phyloP scores from a whole-genome alignment of 352 stramenopile species.

The Globisporangium cederbergense region DNA sequence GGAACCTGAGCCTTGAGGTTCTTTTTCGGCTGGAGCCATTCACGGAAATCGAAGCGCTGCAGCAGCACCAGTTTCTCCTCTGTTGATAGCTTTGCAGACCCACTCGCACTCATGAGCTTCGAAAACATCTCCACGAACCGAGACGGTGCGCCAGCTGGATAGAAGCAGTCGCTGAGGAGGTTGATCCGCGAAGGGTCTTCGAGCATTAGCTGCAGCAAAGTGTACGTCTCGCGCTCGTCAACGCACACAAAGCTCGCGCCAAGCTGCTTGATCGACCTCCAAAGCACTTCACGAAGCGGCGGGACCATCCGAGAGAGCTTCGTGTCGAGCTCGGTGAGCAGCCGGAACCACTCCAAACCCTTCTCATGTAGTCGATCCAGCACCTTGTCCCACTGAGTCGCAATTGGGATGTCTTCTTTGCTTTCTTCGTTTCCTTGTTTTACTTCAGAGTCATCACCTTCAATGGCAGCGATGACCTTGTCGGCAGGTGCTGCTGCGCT shows the following conservation, averaged over 20 bases:
- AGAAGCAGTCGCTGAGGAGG: constrained; percentile 82
- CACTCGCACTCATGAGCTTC: constrained; percentile 76
- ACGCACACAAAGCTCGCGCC: constrained; percentile 77
- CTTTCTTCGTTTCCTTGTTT: constrained; percentile 16
- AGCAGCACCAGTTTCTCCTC: constrained; percentile 75
- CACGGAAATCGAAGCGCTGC: constrained; percentile 70
- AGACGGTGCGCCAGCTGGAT: constrained; percentile 58
- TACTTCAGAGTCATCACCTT: constrained; percentile 14
- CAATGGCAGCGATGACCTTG: background rate
- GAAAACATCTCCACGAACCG: constrained; percentile 88
- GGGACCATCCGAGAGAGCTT: constrained; percentile 81
- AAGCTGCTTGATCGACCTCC: constrained; percentile 79
- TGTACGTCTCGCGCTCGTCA: constrained; percentile 79
- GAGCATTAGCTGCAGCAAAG: constrained; percentile 79
- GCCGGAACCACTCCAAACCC: constrained; percentile 79
- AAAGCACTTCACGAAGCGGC: constrained; percentile 77
- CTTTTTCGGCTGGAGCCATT: constrained; percentile 63
- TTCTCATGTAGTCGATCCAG: constrained; percentile 61
- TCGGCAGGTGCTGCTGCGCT: background rate
- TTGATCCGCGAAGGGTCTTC: constrained; percentile 80
- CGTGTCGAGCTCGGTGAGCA: constrained; percentile 75
- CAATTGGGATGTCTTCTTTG: constrained; percentile 3
- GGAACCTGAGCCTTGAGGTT: constrained; percentile 25
- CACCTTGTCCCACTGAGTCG: constrained; percentile 33
- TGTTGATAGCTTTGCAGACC: constrained; percentile 58